phyloP scores from a whole-genome alignment of 2,329 filamentous ascomycete genomes.

The Colletotrichum spinosum region DNA sequence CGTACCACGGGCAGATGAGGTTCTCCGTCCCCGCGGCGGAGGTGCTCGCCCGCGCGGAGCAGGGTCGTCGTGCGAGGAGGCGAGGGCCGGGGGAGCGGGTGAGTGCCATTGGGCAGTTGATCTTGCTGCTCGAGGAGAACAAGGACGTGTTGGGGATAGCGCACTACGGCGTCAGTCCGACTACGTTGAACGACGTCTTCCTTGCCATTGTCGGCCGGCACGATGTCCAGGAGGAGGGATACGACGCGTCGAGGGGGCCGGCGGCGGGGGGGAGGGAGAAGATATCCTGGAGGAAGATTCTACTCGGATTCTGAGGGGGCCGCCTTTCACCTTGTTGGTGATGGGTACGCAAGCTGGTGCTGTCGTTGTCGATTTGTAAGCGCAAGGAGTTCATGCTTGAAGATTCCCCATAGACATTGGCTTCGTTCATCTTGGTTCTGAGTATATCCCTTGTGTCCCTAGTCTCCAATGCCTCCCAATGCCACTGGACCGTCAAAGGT shows the following conservation, averaged over 20 bases:
- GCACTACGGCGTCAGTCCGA: constrained; percentile 88
- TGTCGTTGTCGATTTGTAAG: no score
- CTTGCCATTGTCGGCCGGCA: constrained; percentile 85
- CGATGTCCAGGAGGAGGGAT: constrained; percentile 80
- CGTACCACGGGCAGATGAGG: constrained; percentile 48
- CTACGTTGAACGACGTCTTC: constrained; percentile 94
- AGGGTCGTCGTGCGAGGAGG: not conserved
- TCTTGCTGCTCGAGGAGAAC: constrained; percentile 78
- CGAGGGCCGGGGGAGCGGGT: not conserved
- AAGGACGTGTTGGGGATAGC: constrained; percentile 78
- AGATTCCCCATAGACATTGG: no score
- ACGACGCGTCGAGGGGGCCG: constrained; percentile 38
- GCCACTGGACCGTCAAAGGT: no score
- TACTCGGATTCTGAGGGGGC: constrained; percentile 9
- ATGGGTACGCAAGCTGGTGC: no score
- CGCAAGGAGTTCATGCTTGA: no score
- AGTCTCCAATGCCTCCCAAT: no score
- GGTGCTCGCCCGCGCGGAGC: constrained; percentile 1
- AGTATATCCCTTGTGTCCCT: no score
- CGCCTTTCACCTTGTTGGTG: not conserved
- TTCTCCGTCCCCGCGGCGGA: constrained; percentile 41
- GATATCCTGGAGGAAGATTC: constrained; percentile 23
- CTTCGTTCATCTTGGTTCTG: no score
- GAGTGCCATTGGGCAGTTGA: constrained; percentile 74
- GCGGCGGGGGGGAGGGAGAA: constrained; percentile 4